Base-by-base conservation (phyloP, 2,329 filamentous ascomycete genomes). In the Monilinia polystroma region DNA sequence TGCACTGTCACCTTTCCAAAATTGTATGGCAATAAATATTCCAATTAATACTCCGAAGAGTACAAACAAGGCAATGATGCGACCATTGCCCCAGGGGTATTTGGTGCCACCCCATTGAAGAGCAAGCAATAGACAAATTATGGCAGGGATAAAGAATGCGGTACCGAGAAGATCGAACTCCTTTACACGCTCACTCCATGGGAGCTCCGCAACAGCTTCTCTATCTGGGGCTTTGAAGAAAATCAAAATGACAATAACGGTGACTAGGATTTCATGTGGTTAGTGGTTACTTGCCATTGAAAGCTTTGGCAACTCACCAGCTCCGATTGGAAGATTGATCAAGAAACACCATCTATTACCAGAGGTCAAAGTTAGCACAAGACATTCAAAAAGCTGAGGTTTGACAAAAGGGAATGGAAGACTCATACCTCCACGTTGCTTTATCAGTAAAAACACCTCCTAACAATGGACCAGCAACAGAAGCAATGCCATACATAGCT, bases 401-500 rank as follows among this genome's bases (percentile, higher is more conserved):
- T 29, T 26, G 41, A n/a, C 12, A 16, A 23, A 58, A 20, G 54
- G 26, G 23, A 10, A 43, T 1, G 49, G 49, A 23, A 52, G 23
- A 52, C 26, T 23, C 57, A 60, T 29, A 60, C 57, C 62, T 55
- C 53, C 51, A 55, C 26, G 78, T 82, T 5, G 85, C 81, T 14
- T 66, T 56, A 45, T 77, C 66, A 1, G 73, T 75, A 41, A 78
- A 74, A 3, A 71, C 71, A 53, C 77, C 77, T 16, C 77, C 77
- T 41, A 78, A 53, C 4, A 78, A 56, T 14, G 77, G 77, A 63
- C 74, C 70, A 67, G 68, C 23, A 60, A 68, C 60, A 58, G 66
- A 58, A 41, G 69, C 68, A 38, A 71, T 65, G 12, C 67, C 71
- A 87, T 88, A 90, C 0, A 90, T 84, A 12, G 67, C 68, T 20